Conservation (phyloP, 306 rosid species). For the Echinosophora koreensis region DNA sequence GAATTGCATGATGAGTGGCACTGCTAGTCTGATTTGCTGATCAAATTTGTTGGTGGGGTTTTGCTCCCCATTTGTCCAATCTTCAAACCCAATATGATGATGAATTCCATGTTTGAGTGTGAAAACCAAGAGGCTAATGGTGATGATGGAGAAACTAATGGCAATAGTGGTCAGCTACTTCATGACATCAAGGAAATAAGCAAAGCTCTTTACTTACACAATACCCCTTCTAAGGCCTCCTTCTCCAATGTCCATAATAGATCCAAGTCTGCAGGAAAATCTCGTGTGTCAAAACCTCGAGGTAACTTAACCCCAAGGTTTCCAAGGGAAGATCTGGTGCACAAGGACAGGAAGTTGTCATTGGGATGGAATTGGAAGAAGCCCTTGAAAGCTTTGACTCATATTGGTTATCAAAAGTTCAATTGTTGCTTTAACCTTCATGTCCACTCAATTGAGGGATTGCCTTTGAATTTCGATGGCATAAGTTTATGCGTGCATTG, state of each 20-base stretch:
- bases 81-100: slow-evolving; percentile 48
- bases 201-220: slow-evolving; percentile 73
- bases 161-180: slow-evolving; percentile 55
- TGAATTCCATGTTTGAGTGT: slow-evolving; percentile 52
- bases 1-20: slow-evolving; percentile 19
- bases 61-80: slow-evolving; percentile 19
- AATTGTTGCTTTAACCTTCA: slow-evolving; percentile 68
- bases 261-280: slow-evolving; percentile 59
- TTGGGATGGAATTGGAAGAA: slow-evolving; percentile 85
- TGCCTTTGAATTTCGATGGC: slow-evolving; percentile 63
- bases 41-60: slow-evolving; percentile 41
- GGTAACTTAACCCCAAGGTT: slow-evolving; percentile 46
- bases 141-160: slow-evolving; percentile 40
- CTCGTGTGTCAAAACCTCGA: slow-evolving; percentile 49
- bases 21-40: background rate
- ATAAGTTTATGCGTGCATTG: slow-evolving; percentile 60
- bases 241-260: slow-evolving; percentile 31
- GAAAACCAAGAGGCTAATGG: slow-evolving; percentile 33
- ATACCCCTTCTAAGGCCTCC: slow-evolving; percentile 53
- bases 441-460: slow-evolving; percentile 73
- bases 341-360: slow-evolving; percentile 57
- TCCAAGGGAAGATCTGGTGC: slow-evolving; percentile 50
- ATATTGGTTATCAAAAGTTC: slow-evolving; percentile 66
- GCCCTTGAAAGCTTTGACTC: slow-evolving; percentile 75
- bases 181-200: slow-evolving; percentile 82